Evolutionary conservation across 202 grass and related monocot genomes (phyloP).

Genomic region (Panicum hallii): DNA sequence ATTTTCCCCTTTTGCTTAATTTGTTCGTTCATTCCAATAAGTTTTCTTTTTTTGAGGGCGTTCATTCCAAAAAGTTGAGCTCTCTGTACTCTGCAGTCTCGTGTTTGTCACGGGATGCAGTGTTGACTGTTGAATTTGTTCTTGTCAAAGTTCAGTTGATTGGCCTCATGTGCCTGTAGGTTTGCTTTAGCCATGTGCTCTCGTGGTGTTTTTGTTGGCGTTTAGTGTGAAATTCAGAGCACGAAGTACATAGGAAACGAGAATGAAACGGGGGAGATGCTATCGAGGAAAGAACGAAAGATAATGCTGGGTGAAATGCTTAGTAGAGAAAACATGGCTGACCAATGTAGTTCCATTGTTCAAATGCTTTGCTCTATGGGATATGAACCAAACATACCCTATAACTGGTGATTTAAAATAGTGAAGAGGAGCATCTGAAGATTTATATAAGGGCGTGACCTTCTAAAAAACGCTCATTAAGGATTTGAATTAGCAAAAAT

Average conservation of each 20-base stretch:
- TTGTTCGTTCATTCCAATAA: background rate
- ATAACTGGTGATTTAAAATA: no score
- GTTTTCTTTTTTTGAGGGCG: no score
- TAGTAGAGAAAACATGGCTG: background rate
- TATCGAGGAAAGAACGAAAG: background rate
- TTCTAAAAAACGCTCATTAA: no score
- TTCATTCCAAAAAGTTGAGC: background rate
- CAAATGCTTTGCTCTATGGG: no score
- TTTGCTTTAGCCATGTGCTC: background rate
- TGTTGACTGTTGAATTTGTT: constrained; percentile 2
- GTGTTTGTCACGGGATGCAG: background rate
- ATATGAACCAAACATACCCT: no score
- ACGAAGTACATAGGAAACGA: background rate
- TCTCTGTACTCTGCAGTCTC: background rate
- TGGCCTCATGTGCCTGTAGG: background rate
- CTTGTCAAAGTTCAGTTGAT: background rate
- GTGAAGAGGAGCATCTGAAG: no score
- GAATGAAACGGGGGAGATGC: background rate
- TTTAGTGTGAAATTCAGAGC: background rate
- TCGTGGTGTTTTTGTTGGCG: background rate
- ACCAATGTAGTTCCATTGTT: background rate
- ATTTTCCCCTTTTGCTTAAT: background rate
- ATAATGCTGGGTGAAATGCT: background rate
- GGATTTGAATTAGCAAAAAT: background rate
- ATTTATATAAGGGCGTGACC: no score